Base-by-base conservation (phyloP, 2,329 filamentous ascomycete genomes). In the Teratosphaeria nubilosa region DNA sequence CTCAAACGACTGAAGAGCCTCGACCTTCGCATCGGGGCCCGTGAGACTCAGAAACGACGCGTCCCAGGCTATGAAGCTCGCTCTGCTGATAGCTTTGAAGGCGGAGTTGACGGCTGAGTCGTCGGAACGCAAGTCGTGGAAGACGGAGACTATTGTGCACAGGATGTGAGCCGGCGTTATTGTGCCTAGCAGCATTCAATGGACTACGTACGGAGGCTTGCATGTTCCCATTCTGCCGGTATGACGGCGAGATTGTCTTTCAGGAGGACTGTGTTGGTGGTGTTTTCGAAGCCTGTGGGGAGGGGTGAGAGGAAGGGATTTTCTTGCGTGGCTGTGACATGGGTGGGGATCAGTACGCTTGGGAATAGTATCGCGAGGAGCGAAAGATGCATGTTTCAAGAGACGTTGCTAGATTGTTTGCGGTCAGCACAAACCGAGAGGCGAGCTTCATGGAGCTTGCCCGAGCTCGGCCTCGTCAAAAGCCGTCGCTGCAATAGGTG, bases 41-140 rank as follows among this genome's bases (percentile, higher is more conserved):
- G 68, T 61, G 16, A 67, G 58, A 41, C 63, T 63, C 45, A 66
- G 61, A 56, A 69, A 68, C 11, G 58, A 56, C 9, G 59, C n/a
- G 52, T 69, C 66, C 56, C 63, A 67, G 5, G 64, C 65, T 48
- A 67, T 61, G 59, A 69, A 69, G 34, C 61, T 60, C 25, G 65
- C 59, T 20, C 48, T 52, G 45, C 64, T 62, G 52, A 63, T 59
- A n/a, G 62, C 53, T 3, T 59, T 34, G 5, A 65, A 45, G 2
- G 56, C 59, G 14, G 45, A 30, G 24, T 37, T 30, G 22, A 66
- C 52, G 13, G 59, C 60, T 45, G 56, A 51, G 30, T 66, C 62
- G 14, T 53, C 56, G n/a, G 63, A 54, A 20, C 59, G 25, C 20
- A 61, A 59, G 50, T 64, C 59, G 54, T 63, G 63, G 41, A 66